A percentile compares a stretch with the other conserved stretches of the same genome.
phyloP scores from a whole-genome alignment of 345 rosid species.

The Acer yangbiense region DNA sequence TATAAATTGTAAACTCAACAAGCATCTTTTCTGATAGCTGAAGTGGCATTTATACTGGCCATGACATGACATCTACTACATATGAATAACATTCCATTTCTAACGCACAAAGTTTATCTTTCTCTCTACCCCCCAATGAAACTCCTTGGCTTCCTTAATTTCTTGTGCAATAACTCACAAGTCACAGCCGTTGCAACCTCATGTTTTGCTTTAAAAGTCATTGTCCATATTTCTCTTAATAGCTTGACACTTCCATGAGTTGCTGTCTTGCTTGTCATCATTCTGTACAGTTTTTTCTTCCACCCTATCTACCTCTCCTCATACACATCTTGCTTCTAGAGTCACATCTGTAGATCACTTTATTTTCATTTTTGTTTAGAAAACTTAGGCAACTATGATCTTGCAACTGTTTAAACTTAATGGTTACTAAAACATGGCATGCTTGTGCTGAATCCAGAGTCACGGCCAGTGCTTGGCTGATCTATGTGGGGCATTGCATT shows the following conservation, averaged over 20 bases:
- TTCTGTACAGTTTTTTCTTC: slow-evolving; percentile 3
- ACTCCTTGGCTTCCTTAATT: background rate
- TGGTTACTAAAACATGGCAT: slow-evolving; percentile 23
- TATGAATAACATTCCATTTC: background rate
- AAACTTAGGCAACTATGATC: background rate
- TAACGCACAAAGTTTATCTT: background rate
- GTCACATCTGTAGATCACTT: background rate
- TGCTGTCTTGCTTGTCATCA: background rate
- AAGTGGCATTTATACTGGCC: background rate
- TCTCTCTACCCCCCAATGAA: background rate
- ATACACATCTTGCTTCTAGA: background rate
- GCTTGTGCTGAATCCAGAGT: slow-evolving; percentile 52
- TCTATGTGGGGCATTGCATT: slow-evolving; percentile 76
- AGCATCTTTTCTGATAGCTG: background rate
- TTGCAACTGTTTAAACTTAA: slow-evolving; percentile 2
- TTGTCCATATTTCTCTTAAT: too few species aligned
- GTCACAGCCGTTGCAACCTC: background rate
- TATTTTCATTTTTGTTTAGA: background rate
- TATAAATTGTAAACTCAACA: background rate
- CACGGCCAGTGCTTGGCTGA: slow-evolving; percentile 70
- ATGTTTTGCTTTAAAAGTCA: too few species aligned
- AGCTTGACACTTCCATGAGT: background rate
- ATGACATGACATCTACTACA: slow-evolving; percentile 1
- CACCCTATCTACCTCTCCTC: background rate
- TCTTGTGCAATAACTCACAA: background rate